These are phyloP conservation scores for Fusarium algeriense DNA, from an alignment of 2,329 filamentous ascomycete genomes.

Conservation along the genomic window DNA sequence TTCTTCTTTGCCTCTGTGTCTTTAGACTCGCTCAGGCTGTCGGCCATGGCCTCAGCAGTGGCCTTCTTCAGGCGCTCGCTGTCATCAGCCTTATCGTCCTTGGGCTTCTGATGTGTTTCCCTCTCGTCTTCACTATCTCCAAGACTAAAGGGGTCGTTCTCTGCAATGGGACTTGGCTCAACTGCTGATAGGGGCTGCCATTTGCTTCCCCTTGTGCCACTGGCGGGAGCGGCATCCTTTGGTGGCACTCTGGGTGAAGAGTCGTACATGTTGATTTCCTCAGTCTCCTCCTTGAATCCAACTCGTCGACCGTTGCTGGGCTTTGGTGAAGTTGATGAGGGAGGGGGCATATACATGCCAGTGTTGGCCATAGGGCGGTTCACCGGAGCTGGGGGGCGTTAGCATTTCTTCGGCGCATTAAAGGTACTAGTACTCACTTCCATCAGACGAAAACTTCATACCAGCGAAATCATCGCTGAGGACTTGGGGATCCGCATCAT, in stretches of 20 bases:
- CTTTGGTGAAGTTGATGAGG: slow-evolving; percentile 65
- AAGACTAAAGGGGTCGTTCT: slow-evolving; percentile 96
- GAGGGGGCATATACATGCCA: slow-evolving; percentile 80
- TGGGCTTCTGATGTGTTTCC: slow-evolving; percentile 66
- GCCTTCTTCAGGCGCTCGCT: slow-evolving; percentile 74
- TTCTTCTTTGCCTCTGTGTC: slow-evolving; percentile 53
- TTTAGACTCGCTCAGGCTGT: slow-evolving; percentile 62
- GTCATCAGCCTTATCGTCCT: slow-evolving; percentile 67
- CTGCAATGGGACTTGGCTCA: slow-evolving; percentile 82
- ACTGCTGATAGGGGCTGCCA: slow-evolving; percentile 94
- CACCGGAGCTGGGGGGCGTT: slow-evolving; percentile 48
- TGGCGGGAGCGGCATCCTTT: slow-evolving; percentile 61
- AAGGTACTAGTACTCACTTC: slow-evolving; percentile 62
- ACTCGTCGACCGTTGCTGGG: slow-evolving; percentile 64
- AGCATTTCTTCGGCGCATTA: slow-evolving; percentile 13
- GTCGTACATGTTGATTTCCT: slow-evolving; percentile 84
- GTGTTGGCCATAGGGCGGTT: slow-evolving; percentile 79
- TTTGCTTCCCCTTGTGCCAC: slow-evolving; percentile 83
- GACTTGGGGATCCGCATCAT: slow-evolving; percentile 93
- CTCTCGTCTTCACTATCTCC: slow-evolving; percentile 97
- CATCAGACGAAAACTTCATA: slow-evolving; percentile 72
- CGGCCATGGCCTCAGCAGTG: slow-evolving; percentile 71
- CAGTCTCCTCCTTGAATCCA: slow-evolving; percentile 72
- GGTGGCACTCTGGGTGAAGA: slow-evolving; percentile 68
- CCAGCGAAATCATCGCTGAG: slow-evolving; percentile 89